Evolutionary conservation across 2,329 filamentous ascomycete genomes (phyloP), one percentile per base, ranked within the genome.

Genomic region (Colletotrichum magnum): DNA sequence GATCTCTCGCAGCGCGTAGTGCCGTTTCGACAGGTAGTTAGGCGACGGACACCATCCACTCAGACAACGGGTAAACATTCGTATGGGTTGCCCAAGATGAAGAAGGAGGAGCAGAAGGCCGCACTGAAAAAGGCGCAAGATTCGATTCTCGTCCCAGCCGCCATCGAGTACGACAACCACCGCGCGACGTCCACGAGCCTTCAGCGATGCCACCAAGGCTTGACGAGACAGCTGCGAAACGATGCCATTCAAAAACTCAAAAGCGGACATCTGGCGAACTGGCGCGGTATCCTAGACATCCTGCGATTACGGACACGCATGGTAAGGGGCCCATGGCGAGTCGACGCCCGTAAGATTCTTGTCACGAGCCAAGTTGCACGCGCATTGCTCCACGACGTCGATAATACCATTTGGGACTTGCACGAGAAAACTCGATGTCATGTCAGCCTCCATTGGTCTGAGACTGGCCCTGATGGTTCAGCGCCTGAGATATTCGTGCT

Each of bases 231-330:
- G 70, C 69, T 76, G 3, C 78, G 78, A 4, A 75, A 82, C 50
- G 78, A 81, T 48, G 74, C 74, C 18, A 75, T 81, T 24, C 79
- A 78, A 66, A 71, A 73, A 21, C 73, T 74, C 13, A 76, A 78
- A 61, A 64, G 72, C 1, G 73, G 72, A 43, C 74, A 71, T 16
- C 72, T 78, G 43, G 75, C 79, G 1, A 76, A 82, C 67, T 87
- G 84, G 84, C 78, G 76, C 15, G 71, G 75, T 6, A 79, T 81
- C 12, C 78, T 87, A 48, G 69, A 74, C 9, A 70, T 79, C 4
- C 77, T 87, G 68, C 78, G 77, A 69, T 73, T 73, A 15, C 78
- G 74, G 71, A 85, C 83, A 15, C 75, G 77, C 10, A 75, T 75
- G 61, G 10, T 61, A 56, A 52, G 18, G 65, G 53, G 69, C 10